Evolutionary conservation across 2,329 filamentous ascomycete species (phyloP), one percentile per base, ranked within the genome.

Genomic region (Rhinocladiella similis): DNA sequence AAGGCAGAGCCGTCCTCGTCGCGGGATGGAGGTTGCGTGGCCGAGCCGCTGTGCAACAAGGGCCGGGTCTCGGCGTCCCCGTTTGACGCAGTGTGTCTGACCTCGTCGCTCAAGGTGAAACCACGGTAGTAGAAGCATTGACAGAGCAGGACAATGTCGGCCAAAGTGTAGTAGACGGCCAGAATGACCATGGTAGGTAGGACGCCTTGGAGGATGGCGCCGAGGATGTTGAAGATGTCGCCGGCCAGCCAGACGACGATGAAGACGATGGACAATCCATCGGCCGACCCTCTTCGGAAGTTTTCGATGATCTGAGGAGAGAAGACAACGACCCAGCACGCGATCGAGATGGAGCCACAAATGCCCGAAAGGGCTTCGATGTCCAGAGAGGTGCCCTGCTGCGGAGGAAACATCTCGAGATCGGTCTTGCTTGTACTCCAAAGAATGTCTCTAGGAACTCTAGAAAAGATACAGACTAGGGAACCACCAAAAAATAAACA

Each of bases 61-160:
- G 67, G 63, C 20, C 61, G 60, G 14, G 56, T 59, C 48, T 68
- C 67, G 6, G 57, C 56, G 20, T 60, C 57, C 14, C 48, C 47
- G 35, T 56, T 48, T 19, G 50, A 19, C 10, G 35, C 19, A 14
- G 56, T 25, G 14, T 51, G 19, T 22, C 53, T 27, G 53, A 59
- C 20, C 60, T 66, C 61, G 47, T 74, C 72, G 10, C 63, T 68
- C 16, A 76, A 57, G 3, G 69, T 76, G 51, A 96, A 94, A 3
- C 92, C 92, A 50, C 90, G 86, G 73, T 99, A 99, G 77, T 96
- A 97, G 77, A 97, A 96, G 73, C 90, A 96, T 74, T 99, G 94
- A 1, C 79, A 81, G 0, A 97, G 78, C 1, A 99, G 80, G 1
- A 97, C 91, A 41, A 97, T 83, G 69, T 97, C 93, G 59, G 91